Base-by-base conservation (phyloP, 2,329 filamentous ascomycete genomes). In the Diaporthe aspalathi region DNA sequence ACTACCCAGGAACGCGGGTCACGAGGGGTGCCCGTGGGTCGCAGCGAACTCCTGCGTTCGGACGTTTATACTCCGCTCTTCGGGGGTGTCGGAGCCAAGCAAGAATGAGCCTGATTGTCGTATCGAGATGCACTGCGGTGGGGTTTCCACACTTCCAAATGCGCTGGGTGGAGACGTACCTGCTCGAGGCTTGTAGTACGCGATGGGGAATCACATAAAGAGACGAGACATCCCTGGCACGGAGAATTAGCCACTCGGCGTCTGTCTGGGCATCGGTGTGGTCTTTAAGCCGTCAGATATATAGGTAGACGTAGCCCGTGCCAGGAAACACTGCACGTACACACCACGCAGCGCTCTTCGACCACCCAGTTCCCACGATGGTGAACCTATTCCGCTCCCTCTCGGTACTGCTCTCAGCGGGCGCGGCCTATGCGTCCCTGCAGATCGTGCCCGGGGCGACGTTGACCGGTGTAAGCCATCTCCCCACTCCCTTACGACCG, bases 401-500 rank as follows among this genome's bases (percentile, higher is more conserved):
- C 45, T 67, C 77, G 67, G 69, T 78, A 66, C 72, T 77, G 67
- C 73, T 77, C 35, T 73, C 73, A 24, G 76, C 75, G n/a, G 69
- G 70, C 11, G 60, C 74, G 47, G 76, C 74, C 16, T 71, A 67
- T n/a, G 78, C 78, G 6, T 76, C 77, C 20, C 73, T 79, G 1
- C 78, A 79, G 67, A 76, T 79, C 63, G 73, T 79, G 20, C 76
- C 78, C 3, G 77, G 77, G 20, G 77, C 73, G 29, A 79, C 77
- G 5, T 76, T 75, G 77, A 79, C 78, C 12, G 77, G 73, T 62
- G 77, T 79, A 70, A 32, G 72, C 17, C 9, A 20, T 16, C n/a
- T n/a, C n/a, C n/a, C n/a, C n/a, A n/a, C n/a, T n/a, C 38, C 49
- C n/a, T 9, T 5, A 9, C 45, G 5, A 32, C 22, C 20, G 9